These are phyloP conservation scores for Gentiana straminea DNA, from an alignment of 257 asterid genomes.

Conservation along the genomic window DNA sequence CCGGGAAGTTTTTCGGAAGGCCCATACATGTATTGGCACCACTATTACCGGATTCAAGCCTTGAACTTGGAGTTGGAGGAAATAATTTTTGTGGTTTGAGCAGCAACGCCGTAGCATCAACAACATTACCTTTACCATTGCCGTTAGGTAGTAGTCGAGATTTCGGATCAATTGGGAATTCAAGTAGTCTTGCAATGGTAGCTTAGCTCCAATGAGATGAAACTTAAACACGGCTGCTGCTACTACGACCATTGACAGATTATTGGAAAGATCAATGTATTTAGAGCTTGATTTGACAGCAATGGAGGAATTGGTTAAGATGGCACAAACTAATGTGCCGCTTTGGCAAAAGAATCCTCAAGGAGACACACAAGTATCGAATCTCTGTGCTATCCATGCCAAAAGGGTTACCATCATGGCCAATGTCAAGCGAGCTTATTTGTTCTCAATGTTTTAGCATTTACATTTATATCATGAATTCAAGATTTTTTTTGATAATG, in stretches of 20 bases:
- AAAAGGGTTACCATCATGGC: constrained; percentile 40
- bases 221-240: no score
- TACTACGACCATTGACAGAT: no score
- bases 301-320: no score
- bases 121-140: constrained; percentile 28
- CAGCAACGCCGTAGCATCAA: constrained; percentile 7
- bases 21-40: constrained; percentile 27
- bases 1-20: constrained; percentile 46
- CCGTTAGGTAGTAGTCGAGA: constrained; percentile 31
- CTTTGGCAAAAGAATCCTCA: constrained; percentile 63
- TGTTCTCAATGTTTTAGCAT: no score
- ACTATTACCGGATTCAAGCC: constrained; percentile 42
- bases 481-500: no score
- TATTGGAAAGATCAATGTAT: no score
- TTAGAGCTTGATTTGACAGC: no score
- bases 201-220: no score
- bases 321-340: constrained; percentile 32
- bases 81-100: constrained; percentile 42
- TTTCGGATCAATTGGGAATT: constrained; percentile 11
- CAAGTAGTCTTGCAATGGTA: no score
- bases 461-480: no score
- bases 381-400: constrained; percentile 39
- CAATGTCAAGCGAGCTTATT: constrained; percentile 16
- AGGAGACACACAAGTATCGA: constrained; percentile 38
- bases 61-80: constrained; percentile 71